Percentiles rank a stretch among this genome's conserved stretches.
Conservation (phyloP, 2,329 filamentous ascomycete species). For the Colletotrichum siamense region DNA sequence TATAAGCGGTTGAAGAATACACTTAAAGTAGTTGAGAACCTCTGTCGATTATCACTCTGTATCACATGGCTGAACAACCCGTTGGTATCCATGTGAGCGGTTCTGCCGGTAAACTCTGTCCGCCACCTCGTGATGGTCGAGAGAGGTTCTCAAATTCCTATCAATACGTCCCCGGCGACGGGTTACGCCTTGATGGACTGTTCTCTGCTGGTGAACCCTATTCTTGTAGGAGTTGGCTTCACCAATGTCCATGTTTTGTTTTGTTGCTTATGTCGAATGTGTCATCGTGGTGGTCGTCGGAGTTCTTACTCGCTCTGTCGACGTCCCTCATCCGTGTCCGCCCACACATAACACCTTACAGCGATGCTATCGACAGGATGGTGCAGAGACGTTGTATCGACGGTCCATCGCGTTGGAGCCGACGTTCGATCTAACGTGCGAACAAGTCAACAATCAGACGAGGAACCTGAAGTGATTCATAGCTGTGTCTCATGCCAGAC, state of each 20-base stretch:
- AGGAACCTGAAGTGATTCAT: background rate
- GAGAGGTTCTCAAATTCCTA: too few species aligned
- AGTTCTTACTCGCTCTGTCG: background rate
- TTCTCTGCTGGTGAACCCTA: too few species aligned
- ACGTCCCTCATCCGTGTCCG: background rate
- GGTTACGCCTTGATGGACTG: accelerated
- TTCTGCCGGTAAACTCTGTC: background rate
- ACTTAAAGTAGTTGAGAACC: accelerated
- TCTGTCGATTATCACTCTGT: accelerated
- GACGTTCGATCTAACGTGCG: background rate
- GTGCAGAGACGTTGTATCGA: background rate
- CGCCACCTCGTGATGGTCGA: too few species aligned
- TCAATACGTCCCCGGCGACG: too few species aligned
- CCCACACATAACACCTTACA: background rate
- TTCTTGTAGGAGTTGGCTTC: background rate
- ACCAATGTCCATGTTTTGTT: accelerated
- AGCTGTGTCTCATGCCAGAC: background rate
- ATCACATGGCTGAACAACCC: background rate
- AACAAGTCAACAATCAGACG: background rate
- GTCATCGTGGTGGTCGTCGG: background rate
- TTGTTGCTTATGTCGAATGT: background rate
- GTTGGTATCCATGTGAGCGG: background rate
- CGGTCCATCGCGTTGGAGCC: background rate
- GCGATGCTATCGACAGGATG: background rate
- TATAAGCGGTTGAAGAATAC: too few species aligned